Percentiles rank a stretch among this genome's conserved stretches.
Evolutionary conservation across 2,329 filamentous ascomycete genomes (phyloP).

Genomic region (Colletotrichum sidae): DNA sequence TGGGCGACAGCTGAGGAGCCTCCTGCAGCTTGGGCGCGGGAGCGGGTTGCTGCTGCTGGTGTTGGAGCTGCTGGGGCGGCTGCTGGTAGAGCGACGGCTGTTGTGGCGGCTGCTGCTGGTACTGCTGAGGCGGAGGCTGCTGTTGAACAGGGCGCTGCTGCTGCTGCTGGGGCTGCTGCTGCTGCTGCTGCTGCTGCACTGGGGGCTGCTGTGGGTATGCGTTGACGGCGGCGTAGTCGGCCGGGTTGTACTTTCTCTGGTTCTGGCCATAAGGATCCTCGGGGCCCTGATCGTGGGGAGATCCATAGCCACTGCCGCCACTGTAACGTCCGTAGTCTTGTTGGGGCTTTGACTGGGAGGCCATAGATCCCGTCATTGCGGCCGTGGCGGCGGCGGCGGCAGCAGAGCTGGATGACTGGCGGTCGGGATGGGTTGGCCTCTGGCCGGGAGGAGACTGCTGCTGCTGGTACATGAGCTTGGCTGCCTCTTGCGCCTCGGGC

Average conservation of each 20-base stretch:
- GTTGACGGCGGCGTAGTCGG: constrained; percentile 76
- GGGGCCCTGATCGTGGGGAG: constrained; percentile 42
- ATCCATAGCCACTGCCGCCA: constrained; percentile 42
- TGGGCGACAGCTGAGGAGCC: constrained; percentile 43
- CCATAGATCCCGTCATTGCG: constrained; percentile 65
- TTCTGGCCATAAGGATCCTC: constrained; percentile 53
- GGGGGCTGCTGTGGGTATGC: constrained; percentile 52
- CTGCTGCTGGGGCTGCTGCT: constrained; percentile 34
- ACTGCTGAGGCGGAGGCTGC: constrained; percentile 42
- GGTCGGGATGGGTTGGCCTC: constrained; percentile 63
- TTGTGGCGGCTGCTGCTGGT: constrained; percentile 42
- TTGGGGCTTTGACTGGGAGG: constrained; percentile 46
- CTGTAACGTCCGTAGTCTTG: constrained; percentile 50
- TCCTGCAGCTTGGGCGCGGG: constrained; percentile 34
- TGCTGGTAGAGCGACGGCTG: constrained; percentile 45
- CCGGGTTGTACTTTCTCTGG: constrained; percentile 79
- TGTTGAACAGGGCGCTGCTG: constrained; percentile 48
- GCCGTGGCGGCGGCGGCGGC: constrained; percentile 67
- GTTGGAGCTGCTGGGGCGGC: constrained; percentile 39
- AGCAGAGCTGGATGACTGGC: constrained; percentile 63
- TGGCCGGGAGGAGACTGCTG: constrained; percentile 60
- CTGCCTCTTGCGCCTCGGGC: constrained; percentile 70
- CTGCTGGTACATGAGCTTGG: constrained; percentile 70
- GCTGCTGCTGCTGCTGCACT: constrained; percentile 47
- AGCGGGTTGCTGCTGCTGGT: constrained; percentile 16